Evolutionary conservation across 495 filamentous ascomycete genomes (phyloP).

Genomic region (Aspergillus indologenus): DNA sequence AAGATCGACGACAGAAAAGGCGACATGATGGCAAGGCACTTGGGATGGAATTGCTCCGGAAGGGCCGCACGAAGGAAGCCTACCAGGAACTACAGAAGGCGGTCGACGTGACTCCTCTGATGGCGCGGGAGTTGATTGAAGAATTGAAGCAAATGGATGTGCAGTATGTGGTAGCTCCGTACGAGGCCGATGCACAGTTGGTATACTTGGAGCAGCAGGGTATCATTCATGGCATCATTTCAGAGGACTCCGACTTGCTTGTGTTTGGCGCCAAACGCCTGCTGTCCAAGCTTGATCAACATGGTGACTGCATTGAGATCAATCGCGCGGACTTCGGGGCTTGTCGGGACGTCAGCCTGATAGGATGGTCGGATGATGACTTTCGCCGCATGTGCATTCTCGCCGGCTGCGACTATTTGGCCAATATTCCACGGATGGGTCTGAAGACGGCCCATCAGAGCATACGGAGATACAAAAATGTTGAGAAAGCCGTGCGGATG

Average conservation of each 20-base stretch:
- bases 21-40: slow-evolving; percentile 70
- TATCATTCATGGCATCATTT: slow-evolving; percentile 80
- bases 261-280: slow-evolving; percentile 91
- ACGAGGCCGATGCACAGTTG: slow-evolving; percentile 95
- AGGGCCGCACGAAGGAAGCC: slow-evolving; percentile 76
- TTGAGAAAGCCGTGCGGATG: slow-evolving; percentile 77
- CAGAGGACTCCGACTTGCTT: slow-evolving; percentile 94
- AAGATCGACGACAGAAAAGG: slow-evolving; percentile 63
- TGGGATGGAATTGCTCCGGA: slow-evolving; percentile 75
- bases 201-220: slow-evolving; percentile 88
- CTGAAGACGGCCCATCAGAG: slow-evolving; percentile 90
- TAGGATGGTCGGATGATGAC: slow-evolving; percentile 86
- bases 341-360: slow-evolving; percentile 81
- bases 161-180: slow-evolving; percentile 90
- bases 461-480: slow-evolving; percentile 81
- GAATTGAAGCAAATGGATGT: slow-evolving; percentile 77
- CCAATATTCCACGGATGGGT: slow-evolving; percentile 78
- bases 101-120: slow-evolving; percentile 91
- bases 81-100: slow-evolving; percentile 89
- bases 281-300: slow-evolving; percentile 90
- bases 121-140: slow-evolving; percentile 90
- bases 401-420: slow-evolving; percentile 96
- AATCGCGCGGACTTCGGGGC: slow-evolving; percentile 82
- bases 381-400: slow-evolving; percentile 96
- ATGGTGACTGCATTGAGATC: slow-evolving; percentile 90